Base-by-base conservation (phyloP, 495 filamentous ascomycete genomes). In the Penicillium odoratum region DNA sequence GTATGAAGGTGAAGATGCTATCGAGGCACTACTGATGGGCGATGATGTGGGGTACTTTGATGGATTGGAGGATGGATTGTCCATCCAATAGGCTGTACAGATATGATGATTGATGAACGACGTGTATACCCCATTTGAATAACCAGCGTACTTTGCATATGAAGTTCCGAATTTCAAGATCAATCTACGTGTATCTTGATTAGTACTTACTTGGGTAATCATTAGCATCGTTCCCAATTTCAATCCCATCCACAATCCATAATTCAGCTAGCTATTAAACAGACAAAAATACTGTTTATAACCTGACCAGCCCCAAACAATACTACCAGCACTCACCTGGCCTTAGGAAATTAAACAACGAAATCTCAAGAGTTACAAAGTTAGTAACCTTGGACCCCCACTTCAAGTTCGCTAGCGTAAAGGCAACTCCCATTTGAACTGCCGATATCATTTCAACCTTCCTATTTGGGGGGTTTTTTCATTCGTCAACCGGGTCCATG, bases 1-100 rank as follows among this genome's bases (percentile, higher is more conserved):
- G 30, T 75, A 69, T 52, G 72, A 75, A 42, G 73, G 68, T 0
- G 66, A 62, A 7, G 71, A 74, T 11, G 69, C 64, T 0, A 70
- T 76, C 56, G 71, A 71, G 57, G 68, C 65, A 2, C 10, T 61
- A 10, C 7, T 56, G 34, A 29, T 55, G 53, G 31, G 53, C 18
- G 33, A 55, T 11, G 50, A 52, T 21, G 30, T 29, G 30, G 42
- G 36, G 15, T 45, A 45, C 30, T 51, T 44, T 11, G 38, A 54
- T 31, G 38, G 33, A 34, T 44, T 51, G 21, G 50, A 69, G 33
- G 68, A 69, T 59, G 51, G 58, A 43, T 47, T 65, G 46, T 65
- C 66, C 13, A 60, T 66, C 25, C 60, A 66, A 46, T 66, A 36
- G 21, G 21, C 21, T 21, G 21, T 21, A 21, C 21, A 21, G 21